Evolutionary conservation across 441 rosid species (phyloP), one percentile per base, ranked within the genome.

Genomic region (Populus hybrid): DNA sequence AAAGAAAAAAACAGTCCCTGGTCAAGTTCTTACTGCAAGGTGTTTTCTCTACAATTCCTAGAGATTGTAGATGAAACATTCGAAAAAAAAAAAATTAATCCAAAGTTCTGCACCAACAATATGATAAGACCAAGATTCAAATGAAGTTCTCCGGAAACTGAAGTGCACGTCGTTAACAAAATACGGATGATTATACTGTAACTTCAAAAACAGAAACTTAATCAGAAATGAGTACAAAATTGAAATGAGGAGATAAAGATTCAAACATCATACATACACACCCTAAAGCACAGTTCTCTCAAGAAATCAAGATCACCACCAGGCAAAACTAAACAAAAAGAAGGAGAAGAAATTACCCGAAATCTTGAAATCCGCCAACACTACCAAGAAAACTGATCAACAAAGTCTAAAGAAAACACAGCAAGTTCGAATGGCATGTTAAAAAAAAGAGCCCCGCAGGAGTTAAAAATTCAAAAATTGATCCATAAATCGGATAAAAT

Each of bases 241-340:
- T 40, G 16, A 65, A 20, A 35, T 9, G 64, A 72, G 46, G 24
- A 54, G 50, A 26, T 4, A 2, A 23, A 12, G 46, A 30, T 10
- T 57, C 72, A 66, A 32, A 73, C 34, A n/a, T 28, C 18, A 12
- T 42, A 42, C 18, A 32, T 35, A 32, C n/a, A 40, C 6, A n/a
- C 61, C 38, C 73, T 72, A 46, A 54, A 40, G 6, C n/a, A 65
- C 34, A 14, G 9, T 50, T 42, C 23, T 26, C 12, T 61, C 34
- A 70, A 70, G 28, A 63, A 16, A 54, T 18, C 24, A 54, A 71
- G 69, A 80, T 74, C 61, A n/a, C 2, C 26, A 54, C 42, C 59
- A 40, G 6, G 11, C 6, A n/a, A 21, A 38, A 40, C 18, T 50
- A 24, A 42, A 68, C 20, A 42, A 70, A 71, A n/a, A 40, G 46